Evolutionary conservation across 371 early-diverging fungal species (phyloP).

Genomic region (Phascolomyces articulosus): DNA sequence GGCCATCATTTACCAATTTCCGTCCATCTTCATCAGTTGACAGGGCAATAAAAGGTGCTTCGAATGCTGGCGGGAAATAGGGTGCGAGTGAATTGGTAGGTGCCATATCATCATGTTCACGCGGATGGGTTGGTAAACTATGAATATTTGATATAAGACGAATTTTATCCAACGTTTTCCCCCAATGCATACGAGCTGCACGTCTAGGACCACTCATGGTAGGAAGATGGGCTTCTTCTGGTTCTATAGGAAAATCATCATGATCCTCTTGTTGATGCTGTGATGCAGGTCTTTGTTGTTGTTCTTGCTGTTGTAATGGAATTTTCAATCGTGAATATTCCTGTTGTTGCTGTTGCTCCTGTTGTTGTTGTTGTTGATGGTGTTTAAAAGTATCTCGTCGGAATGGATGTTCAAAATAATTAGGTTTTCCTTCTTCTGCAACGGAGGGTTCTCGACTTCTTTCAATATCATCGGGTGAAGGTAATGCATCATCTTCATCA

Average conservation of each 20-base stretch:
- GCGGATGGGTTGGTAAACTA: conserved; percentile 15
- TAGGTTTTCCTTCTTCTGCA: conserved; percentile 2
- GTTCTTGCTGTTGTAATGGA: not conserved
- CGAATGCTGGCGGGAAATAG: conserved; percentile 44
- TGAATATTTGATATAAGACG: conserved; percentile 43
- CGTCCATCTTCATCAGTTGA: conserved; percentile 39
- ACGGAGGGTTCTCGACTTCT: not conserved
- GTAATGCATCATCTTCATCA: conserved; percentile 13
- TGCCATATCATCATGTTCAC: not conserved
- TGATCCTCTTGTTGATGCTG: not conserved
- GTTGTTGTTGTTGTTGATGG: not conserved
- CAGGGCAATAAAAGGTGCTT: conserved; percentile 44
- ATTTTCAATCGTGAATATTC: not conserved
- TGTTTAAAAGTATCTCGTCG: not conserved
- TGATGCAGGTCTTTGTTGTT: not conserved
- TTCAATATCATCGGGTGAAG: conserved; percentile 21
- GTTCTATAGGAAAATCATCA: not conserved
- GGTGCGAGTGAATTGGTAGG: conserved; percentile 26
- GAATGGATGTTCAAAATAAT: conserved; percentile 30
- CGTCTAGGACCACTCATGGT: not conserved
- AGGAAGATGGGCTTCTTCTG: conserved; percentile 3
- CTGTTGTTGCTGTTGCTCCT: not conserved
- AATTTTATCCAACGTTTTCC: conserved; percentile 47
- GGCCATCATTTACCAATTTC: conserved; percentile 29
- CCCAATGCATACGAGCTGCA: conserved; percentile 38